These are phyloP conservation scores for Phalaenopsis aphrodite DNA, from an alignment of 106 monocot genomes.

Conservation along the genomic window DNA sequence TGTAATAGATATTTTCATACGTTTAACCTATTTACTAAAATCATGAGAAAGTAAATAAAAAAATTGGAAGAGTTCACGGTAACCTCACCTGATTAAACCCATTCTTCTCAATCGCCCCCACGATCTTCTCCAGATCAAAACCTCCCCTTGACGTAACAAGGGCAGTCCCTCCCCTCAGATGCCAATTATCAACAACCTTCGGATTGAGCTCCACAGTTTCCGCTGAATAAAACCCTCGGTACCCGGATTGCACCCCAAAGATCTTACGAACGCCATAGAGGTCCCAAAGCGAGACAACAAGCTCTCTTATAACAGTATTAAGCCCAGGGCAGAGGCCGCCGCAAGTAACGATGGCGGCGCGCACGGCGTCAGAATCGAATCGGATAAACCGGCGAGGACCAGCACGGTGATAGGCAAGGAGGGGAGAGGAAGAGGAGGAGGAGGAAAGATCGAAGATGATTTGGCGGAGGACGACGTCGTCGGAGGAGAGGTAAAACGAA, in stretches of 20 bases:
- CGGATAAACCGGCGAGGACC: conserved; percentile 46
- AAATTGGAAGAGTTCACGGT: not conserved
- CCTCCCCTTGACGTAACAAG: conserved; percentile 73
- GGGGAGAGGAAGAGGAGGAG: conserved; percentile 12
- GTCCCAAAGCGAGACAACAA: conserved; percentile 78
- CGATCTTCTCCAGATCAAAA: conserved; percentile 70
- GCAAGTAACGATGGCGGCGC: conserved; percentile 81
- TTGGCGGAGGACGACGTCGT: conserved; percentile 62
- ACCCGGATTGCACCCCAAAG: conserved; percentile 56
- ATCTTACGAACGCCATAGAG: conserved; percentile 71
- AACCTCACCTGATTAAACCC: conserved; percentile 75
- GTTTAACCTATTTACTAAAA: not conserved
- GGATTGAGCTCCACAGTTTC: conserved; percentile 56
- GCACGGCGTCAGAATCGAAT: conserved; percentile 41
- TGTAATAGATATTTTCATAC: no score
- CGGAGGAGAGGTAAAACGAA: conserved; percentile 56
- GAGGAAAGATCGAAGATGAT: conserved; percentile 55
- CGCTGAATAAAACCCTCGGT: conserved; percentile 63
- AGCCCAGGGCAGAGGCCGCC: conserved; percentile 84
- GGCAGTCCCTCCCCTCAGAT: conserved; percentile 57
- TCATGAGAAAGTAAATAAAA: not conserved
- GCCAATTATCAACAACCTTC: conserved; percentile 66
- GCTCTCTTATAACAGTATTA: conserved; percentile 81
- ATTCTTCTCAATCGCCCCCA: conserved; percentile 45
- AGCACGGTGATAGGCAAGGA: conserved; percentile 68